Evolutionary conservation across 345 rosid genomes (phyloP).

Genomic region (Gossypium ekmanianum): DNA sequence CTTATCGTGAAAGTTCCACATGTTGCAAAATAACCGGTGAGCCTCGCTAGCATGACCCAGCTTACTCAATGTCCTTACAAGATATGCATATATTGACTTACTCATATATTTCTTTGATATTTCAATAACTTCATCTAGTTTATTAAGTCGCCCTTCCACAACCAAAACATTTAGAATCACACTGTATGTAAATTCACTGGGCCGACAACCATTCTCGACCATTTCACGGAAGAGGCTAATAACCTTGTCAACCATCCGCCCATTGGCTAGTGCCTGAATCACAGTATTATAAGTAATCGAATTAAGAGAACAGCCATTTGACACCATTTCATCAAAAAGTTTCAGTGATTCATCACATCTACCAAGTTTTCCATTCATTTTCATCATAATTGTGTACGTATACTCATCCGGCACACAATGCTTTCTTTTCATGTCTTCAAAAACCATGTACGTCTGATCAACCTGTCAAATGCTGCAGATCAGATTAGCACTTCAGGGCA

Average conservation of each 20-base stretch:
- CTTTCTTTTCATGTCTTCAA: slow-evolving; percentile 71
- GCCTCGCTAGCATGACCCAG: slow-evolving; percentile 83
- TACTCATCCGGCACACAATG: slow-evolving; percentile 74
- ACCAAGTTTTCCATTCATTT: slow-evolving; percentile 68
- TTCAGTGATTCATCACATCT: slow-evolving; percentile 49
- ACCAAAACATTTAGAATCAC: slow-evolving; percentile 57
- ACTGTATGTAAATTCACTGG: slow-evolving; percentile 66
- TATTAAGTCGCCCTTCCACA: slow-evolving; percentile 60
- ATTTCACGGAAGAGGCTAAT: slow-evolving; percentile 66
- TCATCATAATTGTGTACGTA: slow-evolving; percentile 81
- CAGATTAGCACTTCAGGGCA: slow-evolving; percentile 47
- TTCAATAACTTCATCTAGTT: slow-evolving; percentile 59
- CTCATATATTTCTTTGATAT: slow-evolving; percentile 47
- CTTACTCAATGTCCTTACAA: slow-evolving; percentile 64
- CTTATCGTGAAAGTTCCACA: slow-evolving; percentile 81
- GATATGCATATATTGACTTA: slow-evolving; percentile 67
- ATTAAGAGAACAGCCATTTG: slow-evolving; percentile 48
- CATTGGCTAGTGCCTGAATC: slow-evolving; percentile 66
- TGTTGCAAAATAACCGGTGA: slow-evolving; percentile 75
- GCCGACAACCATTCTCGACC: slow-evolving; percentile 57
- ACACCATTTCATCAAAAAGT: slow-evolving; percentile 69
- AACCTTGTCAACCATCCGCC: slow-evolving; percentile 65
- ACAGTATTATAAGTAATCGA: slow-evolving; percentile 69
- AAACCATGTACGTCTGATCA: slow-evolving; percentile 62
- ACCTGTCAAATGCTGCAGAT: slow-evolving; percentile 70